Evolutionary conservation across 805 yeast species (phyloP).

Genomic region (Wickerhamiella occidentalis): DNA sequence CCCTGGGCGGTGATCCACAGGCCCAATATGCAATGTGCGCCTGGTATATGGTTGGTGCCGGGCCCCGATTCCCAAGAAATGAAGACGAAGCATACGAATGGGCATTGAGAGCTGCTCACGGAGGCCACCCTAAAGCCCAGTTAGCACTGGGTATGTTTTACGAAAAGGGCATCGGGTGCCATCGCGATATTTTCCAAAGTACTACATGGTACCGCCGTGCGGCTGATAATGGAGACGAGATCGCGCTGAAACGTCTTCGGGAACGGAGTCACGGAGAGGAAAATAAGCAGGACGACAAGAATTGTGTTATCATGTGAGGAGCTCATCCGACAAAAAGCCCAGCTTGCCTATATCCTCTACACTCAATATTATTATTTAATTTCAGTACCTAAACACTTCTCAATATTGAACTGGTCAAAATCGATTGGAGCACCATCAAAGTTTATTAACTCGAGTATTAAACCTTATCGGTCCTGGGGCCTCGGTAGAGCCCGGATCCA

Average conservation of each 20-base stretch:
- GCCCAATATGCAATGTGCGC: conserved; percentile 93
- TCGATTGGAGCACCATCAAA: too few relatives aligned
- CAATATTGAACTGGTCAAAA: too few relatives aligned
- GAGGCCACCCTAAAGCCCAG: conserved; percentile 71
- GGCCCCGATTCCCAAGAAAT: conserved; percentile 66
- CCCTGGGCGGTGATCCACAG: conserved; percentile 72
- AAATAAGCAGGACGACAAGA: conserved; percentile 30
- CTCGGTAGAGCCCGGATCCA: too few relatives aligned
- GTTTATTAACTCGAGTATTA: too few relatives aligned
- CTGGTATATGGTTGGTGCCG: conserved; percentile 89
- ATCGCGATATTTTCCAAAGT: conserved; percentile 42
- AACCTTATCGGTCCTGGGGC: too few relatives aligned
- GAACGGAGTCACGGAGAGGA: conserved; percentile 13
- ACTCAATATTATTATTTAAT: too few relatives aligned
- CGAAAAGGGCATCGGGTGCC: conserved; percentile 82
- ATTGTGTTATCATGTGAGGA: conserved; percentile 34
- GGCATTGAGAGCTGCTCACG: conserved; percentile 78
- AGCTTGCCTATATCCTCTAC: too few relatives aligned
- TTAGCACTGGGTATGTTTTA: conserved; percentile 71
- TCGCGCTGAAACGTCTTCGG: conserved; percentile 33
- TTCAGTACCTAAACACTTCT: too few relatives aligned
- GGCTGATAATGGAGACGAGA: conserved; percentile 45
- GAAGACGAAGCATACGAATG: conserved; percentile 84
- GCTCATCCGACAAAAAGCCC: too few relatives aligned
- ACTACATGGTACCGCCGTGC: conserved; percentile 68